Percentiles rank a stretch among this genome's conserved stretches.
phyloP scores from a whole-genome alignment of 257 asterid genomes.

The Eucommia ulmoides region DNA sequence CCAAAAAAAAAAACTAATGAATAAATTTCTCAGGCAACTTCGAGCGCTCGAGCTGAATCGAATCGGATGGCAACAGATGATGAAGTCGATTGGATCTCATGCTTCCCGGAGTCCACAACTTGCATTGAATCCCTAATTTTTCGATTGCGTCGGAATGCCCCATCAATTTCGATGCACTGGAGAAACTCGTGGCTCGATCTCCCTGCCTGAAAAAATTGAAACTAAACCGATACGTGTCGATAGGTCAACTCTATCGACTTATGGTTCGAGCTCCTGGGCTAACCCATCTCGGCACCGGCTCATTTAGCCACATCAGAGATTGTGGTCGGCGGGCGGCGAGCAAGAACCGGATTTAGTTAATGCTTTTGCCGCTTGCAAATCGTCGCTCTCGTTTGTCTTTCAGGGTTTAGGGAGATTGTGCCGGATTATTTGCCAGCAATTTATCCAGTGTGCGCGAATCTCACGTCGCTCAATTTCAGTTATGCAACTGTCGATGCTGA shows the following conservation, averaged over 20 bases:
- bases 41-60: conserved; percentile 41
- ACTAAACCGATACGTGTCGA: conserved; percentile 25
- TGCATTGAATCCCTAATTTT: conserved; percentile 32
- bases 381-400: conserved; percentile 29
- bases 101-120: conserved; percentile 29
- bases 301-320: conserved; percentile 18
- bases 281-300: conserved; percentile 41
- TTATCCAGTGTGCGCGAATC: conserved; percentile 37
- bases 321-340: conserved; percentile 20
- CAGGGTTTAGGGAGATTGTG: conserved; percentile 34
- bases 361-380: conserved; percentile 44
- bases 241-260: conserved; percentile 25
- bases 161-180: conserved; percentile 35
- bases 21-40: conserved; percentile 33
- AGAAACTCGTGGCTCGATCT: conserved; percentile 31
- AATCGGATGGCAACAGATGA: conserved; percentile 28
- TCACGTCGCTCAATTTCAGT: conserved; percentile 37
- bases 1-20: no score
- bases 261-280: conserved; percentile 49
- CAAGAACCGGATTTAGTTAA: conserved; percentile 28
- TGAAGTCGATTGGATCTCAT: conserved; percentile 44
- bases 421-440: conserved; percentile 33
- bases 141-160: conserved; percentile 36
- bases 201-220: conserved; percentile 32
- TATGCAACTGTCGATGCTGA: conserved; percentile 29